These are phyloP conservation scores for Lactarius trivialis DNA, from an alignment of 768 basidiomycete genomes.

Conservation along the genomic window DNA sequence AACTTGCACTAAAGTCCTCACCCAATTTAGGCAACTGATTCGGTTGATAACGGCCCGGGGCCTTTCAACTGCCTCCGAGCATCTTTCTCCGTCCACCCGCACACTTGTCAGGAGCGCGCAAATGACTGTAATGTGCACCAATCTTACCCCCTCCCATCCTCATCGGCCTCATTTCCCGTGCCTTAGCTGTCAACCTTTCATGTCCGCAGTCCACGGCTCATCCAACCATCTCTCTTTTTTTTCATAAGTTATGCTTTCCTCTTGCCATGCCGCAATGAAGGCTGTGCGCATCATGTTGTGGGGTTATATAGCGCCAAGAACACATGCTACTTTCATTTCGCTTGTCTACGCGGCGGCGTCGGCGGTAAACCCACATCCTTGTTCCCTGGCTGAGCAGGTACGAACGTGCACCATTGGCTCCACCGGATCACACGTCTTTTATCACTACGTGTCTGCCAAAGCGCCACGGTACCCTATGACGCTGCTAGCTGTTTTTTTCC, in stretches of 20 bases:
- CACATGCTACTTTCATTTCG: neutral
- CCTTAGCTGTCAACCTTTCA: neutral
- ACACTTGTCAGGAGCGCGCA: too few relatives aligned
- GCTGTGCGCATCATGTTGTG: neutral
- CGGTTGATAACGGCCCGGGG: conserved; percentile 19
- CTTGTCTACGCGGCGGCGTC: neutral
- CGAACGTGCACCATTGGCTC: neutral
- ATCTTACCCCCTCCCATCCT: neutral
- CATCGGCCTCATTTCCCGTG: neutral
- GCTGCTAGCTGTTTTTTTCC: neutral
- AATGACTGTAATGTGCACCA: too few relatives aligned
- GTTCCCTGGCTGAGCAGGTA: neutral
- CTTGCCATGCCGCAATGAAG: neutral
- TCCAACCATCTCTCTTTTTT: neutral
- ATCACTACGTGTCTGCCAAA: neutral
- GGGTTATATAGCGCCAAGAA: neutral
- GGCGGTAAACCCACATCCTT: neutral
- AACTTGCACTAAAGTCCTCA: too few relatives aligned
- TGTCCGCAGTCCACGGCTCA: neutral
- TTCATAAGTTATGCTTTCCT: neutral
- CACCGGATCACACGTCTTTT: conserved; percentile 1
- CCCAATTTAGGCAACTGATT: conserved; percentile 9
- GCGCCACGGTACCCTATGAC: neutral
- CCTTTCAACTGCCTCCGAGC: neutral
- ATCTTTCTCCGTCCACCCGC: neutral